Evolutionary conservation across 805 yeast species (phyloP).

Genomic region (Saccharomycopsis oosterbeekiorum): DNA sequence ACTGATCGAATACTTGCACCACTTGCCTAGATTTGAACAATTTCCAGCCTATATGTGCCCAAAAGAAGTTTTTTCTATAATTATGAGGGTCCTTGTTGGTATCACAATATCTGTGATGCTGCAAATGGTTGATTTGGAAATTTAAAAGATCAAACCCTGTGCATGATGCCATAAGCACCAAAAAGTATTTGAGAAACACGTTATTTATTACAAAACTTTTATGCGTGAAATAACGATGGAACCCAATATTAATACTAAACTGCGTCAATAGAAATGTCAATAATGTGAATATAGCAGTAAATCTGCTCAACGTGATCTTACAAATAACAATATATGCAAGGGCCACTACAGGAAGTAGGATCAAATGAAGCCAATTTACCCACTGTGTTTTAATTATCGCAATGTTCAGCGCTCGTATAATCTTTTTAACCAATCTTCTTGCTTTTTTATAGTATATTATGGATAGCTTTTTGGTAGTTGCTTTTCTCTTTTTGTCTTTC

Average conservation of each 20-base stretch:
- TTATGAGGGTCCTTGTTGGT: slow-evolving; percentile 85
- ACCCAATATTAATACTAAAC: not conserved
- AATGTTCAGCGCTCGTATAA: not conserved
- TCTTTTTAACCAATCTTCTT: not conserved
- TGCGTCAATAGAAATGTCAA: not conserved
- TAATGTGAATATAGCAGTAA: not conserved
- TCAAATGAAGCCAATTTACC: not conserved
- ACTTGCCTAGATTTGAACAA: slow-evolving; percentile 31
- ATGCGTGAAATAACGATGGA: not conserved
- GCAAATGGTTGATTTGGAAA: not conserved
- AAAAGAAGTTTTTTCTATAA: slow-evolving; percentile 68
- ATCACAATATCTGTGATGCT: slow-evolving; percentile 80
- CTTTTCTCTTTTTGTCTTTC: not conserved
- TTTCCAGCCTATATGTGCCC: slow-evolving; percentile 88
- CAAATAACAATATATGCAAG: not conserved
- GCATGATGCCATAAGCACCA: not conserved
- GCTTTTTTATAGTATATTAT: not conserved
- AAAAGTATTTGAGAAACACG: not conserved
- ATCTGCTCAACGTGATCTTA: not conserved
- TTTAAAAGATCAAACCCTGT: not conserved
- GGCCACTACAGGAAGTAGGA: not conserved
- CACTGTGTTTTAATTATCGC: not conserved
- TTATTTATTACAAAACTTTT: not conserved
- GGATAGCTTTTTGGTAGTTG: not conserved
- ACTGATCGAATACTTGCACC: slow-evolving; percentile 1